Percentiles rank a stretch among this genome's conserved stretches.
phyloP scores from a whole-genome alignment of 2,329 filamentous ascomycete genomes.

The Exophiala aquamarina region DNA sequence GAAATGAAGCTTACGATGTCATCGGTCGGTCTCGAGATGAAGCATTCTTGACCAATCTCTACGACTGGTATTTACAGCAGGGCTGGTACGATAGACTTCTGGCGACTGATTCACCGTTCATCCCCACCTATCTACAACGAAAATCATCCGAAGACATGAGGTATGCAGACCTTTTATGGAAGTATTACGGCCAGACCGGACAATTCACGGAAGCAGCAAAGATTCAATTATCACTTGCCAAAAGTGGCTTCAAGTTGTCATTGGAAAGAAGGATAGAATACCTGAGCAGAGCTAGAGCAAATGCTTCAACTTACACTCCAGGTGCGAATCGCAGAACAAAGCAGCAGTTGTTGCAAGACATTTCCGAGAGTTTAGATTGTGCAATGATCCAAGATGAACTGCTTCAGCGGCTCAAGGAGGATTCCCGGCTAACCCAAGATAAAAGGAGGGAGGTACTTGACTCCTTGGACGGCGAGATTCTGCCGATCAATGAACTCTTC shows the following conservation, averaged over 20 bases:
- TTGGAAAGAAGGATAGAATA: conserved; percentile 86
- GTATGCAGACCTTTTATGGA: conserved; percentile 88
- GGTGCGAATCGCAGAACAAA: conserved; percentile 77
- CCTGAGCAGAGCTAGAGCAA: conserved; percentile 85
- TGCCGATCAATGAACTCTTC: conserved; percentile 80
- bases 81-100: conserved; percentile 84
- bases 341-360: conserved; percentile 80
- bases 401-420: conserved; percentile 71
- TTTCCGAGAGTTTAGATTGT: conserved; percentile 83
- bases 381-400: conserved; percentile 95
- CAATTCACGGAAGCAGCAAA: conserved; percentile 83
- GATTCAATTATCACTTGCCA: conserved; percentile 80
- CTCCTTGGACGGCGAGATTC: conserved; percentile 74
- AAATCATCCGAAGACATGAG: conserved; percentile 70
- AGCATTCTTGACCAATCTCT: conserved; percentile 93
- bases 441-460: conserved; percentile 64
- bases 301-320: conserved; percentile 78
- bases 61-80: conserved; percentile 91
- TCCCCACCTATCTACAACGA: conserved; percentile 80
- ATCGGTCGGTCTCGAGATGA: conserved; percentile 87
- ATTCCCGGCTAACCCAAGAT: conserved; percentile 66
- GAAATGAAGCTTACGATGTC: conserved; percentile 84
- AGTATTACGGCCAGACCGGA: conserved; percentile 82
- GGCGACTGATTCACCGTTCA: conserved; percentile 78
- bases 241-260: conserved; percentile 75